A percentile compares a stretch with the other conserved stretches of the same genome.
Evolutionary conservation across 768 basidiomycete species (phyloP).

Genomic region (Mycena albidolilacea): DNA sequence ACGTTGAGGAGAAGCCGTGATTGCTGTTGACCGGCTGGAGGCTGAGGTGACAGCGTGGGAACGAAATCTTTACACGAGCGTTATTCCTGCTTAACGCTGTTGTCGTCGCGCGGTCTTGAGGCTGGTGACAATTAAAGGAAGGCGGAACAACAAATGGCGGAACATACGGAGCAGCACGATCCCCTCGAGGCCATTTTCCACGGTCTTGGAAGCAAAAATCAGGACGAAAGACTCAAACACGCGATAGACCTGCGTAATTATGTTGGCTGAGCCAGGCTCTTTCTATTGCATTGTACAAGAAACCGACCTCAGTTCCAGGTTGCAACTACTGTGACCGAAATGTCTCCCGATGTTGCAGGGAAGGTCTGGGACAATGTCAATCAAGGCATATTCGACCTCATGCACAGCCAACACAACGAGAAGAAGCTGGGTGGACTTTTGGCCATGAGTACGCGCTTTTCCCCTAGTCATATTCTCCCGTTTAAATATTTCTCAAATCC

Average conservation of each 20-base stretch:
- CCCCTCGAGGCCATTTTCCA: slow-evolving; percentile 77
- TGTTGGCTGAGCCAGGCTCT: slow-evolving; percentile 59
- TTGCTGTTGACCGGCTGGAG: too few relatives aligned
- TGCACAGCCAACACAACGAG: slow-evolving; percentile 82
- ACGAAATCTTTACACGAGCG: too few relatives aligned
- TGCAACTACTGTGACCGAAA: slow-evolving; percentile 79
- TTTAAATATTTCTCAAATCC: slow-evolving; percentile 29
- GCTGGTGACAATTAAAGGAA: not conserved
- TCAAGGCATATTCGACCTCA: slow-evolving; percentile 82
- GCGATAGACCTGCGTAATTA: slow-evolving; percentile 83
- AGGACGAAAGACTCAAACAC: slow-evolving; percentile 76
- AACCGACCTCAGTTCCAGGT: slow-evolving; percentile 63
- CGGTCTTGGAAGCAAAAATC: slow-evolving; percentile 73
- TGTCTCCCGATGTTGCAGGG: slow-evolving; percentile 84
- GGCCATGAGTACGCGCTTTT: slow-evolving; percentile 79
- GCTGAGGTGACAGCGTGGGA: too few relatives aligned
- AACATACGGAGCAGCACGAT: slow-evolving; percentile 52
- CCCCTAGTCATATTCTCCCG: not conserved
- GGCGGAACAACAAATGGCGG: slow-evolving; percentile 23
- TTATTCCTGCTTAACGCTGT: not conserved
- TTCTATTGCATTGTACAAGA: slow-evolving; percentile 23
- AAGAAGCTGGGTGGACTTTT: slow-evolving; percentile 91
- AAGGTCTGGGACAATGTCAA: slow-evolving; percentile 92
- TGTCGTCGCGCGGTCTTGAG: slow-evolving; percentile 10
- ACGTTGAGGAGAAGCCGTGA: too few relatives aligned